These are phyloP conservation scores for Paramecium pentaurelia DNA, from an alignment of 73 alveolate genomes.

Conservation along the genomic window DNA sequence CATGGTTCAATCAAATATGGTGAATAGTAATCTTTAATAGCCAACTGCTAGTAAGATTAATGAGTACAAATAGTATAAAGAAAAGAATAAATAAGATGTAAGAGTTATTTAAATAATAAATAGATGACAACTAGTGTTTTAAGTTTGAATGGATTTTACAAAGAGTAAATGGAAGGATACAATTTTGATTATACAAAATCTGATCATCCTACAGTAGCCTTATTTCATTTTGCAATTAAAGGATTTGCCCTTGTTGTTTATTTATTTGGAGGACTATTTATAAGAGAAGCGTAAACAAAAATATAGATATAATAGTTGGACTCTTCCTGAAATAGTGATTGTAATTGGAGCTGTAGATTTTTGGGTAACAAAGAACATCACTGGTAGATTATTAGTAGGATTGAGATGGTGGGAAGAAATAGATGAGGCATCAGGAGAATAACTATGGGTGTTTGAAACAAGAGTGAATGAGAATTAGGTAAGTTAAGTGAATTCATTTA, in stretches of 20 bases:
- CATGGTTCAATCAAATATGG: not conserved
- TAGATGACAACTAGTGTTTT: conserved; percentile 3
- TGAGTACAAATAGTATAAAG: not conserved
- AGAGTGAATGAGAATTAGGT: conserved; percentile 34
- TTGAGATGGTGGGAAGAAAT: conserved; percentile 94
- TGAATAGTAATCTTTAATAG: not conserved
- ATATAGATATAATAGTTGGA: not conserved
- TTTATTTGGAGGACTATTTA: conserved; percentile 16
- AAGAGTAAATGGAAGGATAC: conserved; percentile 16
- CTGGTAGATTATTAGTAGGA: conserved; percentile 85
- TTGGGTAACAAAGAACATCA: conserved; percentile 82
- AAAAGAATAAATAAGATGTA: conserved; percentile 24
- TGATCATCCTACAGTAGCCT: conserved; percentile 31
- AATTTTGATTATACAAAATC: conserved; percentile 31
- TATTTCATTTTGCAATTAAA: conserved; percentile 18
- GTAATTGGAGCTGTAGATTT: conserved; percentile 73
- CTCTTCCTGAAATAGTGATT: conserved; percentile 47
- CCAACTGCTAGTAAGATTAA: conserved; percentile 6
- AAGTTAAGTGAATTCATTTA: not conserved
- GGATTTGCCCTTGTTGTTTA: not conserved
- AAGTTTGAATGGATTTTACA: conserved; percentile 17
- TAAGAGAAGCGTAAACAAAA: conserved; percentile 7
- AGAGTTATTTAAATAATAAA: not conserved
- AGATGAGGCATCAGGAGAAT: conserved; percentile 66
- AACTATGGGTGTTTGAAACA: conserved; percentile 44